phyloP scores from a whole-genome alignment of 108 stramenopile genomes.

The Nitzschia palea region DNA sequence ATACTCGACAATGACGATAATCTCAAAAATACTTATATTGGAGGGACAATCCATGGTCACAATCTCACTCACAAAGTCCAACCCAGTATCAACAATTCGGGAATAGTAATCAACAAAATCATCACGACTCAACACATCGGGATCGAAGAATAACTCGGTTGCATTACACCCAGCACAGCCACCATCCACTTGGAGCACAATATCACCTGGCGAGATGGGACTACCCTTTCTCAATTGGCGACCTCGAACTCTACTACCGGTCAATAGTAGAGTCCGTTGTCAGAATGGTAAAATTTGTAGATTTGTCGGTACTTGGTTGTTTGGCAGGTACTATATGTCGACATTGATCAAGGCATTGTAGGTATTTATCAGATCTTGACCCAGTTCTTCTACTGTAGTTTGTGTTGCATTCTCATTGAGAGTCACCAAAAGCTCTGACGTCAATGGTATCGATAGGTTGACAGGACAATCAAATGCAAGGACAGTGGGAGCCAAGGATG shows the following conservation, averaged over 20 bases:
- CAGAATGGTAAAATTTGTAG: background rate
- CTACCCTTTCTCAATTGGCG: too few species aligned
- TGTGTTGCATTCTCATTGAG: background rate
- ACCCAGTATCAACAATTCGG: background rate
- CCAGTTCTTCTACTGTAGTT: background rate
- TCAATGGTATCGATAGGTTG: background rate
- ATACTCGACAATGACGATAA: background rate
- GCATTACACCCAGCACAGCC: background rate
- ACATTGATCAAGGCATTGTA: background rate
- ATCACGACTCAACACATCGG: constrained; percentile 4
- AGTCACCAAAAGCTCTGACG: background rate
- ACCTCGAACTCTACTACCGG: too few species aligned
- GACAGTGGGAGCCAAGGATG: background rate
- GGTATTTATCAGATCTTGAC: background rate
- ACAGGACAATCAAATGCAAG: background rate
- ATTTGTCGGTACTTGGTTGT: background rate
- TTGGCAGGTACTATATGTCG: background rate
- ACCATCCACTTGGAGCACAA: background rate
- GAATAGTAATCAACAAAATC: background rate
- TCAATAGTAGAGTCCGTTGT: background rate
- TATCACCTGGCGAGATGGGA: too few species aligned
- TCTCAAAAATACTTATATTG: background rate
- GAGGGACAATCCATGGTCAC: background rate
- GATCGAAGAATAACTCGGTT: background rate
- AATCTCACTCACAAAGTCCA: background rate